Evolutionary conservation across 768 basidiomycete genomes (phyloP), one percentile per base, ranked within the genome.

Genomic region (Naematelia aurantialba): DNA sequence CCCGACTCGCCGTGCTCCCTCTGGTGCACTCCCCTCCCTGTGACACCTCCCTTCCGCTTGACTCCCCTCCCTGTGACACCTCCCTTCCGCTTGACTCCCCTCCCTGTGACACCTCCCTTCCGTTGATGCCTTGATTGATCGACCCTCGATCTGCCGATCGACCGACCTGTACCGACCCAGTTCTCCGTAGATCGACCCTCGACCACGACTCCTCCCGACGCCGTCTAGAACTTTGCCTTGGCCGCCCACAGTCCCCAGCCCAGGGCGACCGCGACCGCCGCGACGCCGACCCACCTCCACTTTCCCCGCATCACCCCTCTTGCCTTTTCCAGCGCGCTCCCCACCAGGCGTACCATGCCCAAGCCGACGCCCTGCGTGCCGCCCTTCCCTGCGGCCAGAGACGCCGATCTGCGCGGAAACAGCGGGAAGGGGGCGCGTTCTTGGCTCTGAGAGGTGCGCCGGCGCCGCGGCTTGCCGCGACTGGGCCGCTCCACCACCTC

Each of bases 271-370:
- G 30, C 52, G 24, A 52, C 52, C 3, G 26, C 52, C 11, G 27
- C 48, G 24, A 52, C 21, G 22, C 52, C 52, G 3, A 31, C 34
- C 52, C 52, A 52, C 52, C 19, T 52, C 27, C 52, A 24, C 30
- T 30, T 52, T 11, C 52, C 48, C 19, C 17, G 24, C 48, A 50
- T 25, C 25, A 52, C n/a, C 52, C 52, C 27, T 39, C 21, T 19
- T 30, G 4, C 34, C 34, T 39, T 39, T 17, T 39, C 34, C 8
- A 39, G 34, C 34, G 34, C 34, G 17, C 8, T 39, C 8, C 34
- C 34, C 8, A 39, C 17, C 8, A 39, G 34, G 34, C 34, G 8
- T 17, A 39, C 34, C 34, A 39, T 39, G n/a, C n/a, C n/a, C n/a
- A n/a, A n/a, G n/a, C n/a, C n/a, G n/a, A n/a, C n/a, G n/a, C n/a